These are phyloP conservation scores for Pelargonium fulgidum DNA, from an alignment of 441 rosid genomes.

Conservation along the genomic window DNA sequence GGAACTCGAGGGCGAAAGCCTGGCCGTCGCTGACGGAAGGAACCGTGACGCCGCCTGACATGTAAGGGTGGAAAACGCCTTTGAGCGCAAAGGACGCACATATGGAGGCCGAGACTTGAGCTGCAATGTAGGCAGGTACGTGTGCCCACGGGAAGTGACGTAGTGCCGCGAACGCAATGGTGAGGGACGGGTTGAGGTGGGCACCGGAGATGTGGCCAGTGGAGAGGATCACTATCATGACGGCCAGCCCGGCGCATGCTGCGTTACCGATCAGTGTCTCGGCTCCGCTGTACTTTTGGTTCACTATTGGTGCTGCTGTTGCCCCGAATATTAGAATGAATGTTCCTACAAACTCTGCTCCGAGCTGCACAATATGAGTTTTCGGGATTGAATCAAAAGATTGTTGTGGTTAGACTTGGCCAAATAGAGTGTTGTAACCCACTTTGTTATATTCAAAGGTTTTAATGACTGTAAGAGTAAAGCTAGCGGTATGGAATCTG, in stretches of 20 bases:
- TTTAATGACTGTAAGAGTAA: no score
- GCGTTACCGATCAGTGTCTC: conserved; percentile 88
- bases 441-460: no score
- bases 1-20: conserved; percentile 68
- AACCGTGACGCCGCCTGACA: conserved; percentile 91
- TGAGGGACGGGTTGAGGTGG: conserved; percentile 87
- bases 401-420: no score
- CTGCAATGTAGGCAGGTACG: conserved; percentile 80
- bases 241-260: conserved; percentile 81
- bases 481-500: no score
- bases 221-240: conserved; percentile 77
- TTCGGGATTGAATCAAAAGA: no score
- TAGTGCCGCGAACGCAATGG: conserved; percentile 81
- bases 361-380: conserved; percentile 40
- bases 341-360: conserved; percentile 97
- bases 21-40: conserved; percentile 52
- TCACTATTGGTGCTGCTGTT: conserved; percentile 84
- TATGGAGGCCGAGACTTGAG: conserved; percentile 83
- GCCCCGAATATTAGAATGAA: conserved; percentile 87
- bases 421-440: no score
- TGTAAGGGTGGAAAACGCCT: conserved; percentile 69
- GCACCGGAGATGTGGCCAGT: conserved; percentile 97
- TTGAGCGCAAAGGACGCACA: conserved; percentile 92
- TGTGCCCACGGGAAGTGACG: conserved; percentile 93
- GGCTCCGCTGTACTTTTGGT: conserved; percentile 67